Conservation (phyloP, 306 rosid species). For the Abrus pulchellus region DNA sequence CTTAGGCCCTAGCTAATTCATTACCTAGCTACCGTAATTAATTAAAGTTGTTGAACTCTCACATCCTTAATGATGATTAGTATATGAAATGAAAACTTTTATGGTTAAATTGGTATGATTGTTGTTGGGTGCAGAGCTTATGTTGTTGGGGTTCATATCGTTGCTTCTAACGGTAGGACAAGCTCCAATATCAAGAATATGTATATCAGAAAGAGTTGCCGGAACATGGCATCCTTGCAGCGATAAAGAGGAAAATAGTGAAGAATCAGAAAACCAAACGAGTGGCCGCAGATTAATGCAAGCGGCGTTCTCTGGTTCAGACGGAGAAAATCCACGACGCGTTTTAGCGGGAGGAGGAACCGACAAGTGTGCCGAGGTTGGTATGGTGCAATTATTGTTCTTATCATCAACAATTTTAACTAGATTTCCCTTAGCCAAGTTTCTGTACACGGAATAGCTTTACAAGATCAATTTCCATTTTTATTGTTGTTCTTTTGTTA, state of each 20-base stretch:
- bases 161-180: slow-evolving; percentile 87
- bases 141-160: slow-evolving; percentile 89
- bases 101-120: neutral
- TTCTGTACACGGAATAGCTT: neutral
- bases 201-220: slow-evolving; percentile 66
- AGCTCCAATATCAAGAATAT: slow-evolving; percentile 64
- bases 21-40: too few species aligned
- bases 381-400: neutral
- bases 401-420: neutral
- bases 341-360: slow-evolving; percentile 62
- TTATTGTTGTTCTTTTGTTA: too few species aligned
- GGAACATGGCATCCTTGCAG: slow-evolving; percentile 85
- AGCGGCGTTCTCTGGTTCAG: slow-evolving; percentile 11
- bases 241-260: neutral
- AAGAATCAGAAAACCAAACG: neutral
- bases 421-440: neutral
- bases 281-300: slow-evolving; percentile 54
- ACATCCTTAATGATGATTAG: neutral
- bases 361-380: slow-evolving; percentile 61
- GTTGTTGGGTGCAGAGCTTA: slow-evolving; percentile 66
- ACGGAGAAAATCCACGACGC: slow-evolving; percentile 51
- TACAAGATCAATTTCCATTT: neutral
- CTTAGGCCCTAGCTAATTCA: neutral
- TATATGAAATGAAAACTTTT: neutral
- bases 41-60: neutral